Percentiles rank a stretch among this genome's conserved stretches.
These are phyloP conservation scores for Lipomyces sp. DNA, from an alignment of 805 yeast genomes.

Conservation along the genomic window DNA sequence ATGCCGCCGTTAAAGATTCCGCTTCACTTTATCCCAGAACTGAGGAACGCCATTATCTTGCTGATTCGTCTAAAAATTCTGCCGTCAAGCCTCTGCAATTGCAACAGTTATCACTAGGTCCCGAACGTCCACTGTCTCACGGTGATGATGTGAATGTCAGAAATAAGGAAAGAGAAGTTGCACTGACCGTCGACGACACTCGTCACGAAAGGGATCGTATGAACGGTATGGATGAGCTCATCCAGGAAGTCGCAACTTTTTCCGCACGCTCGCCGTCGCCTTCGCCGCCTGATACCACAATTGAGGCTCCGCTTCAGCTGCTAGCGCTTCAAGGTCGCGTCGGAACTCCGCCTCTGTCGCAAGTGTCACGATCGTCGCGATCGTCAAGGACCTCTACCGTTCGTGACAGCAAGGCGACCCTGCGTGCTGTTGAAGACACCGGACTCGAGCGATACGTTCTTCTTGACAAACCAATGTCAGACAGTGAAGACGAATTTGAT, in stretches of 20 bases:
- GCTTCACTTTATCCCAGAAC: not conserved
- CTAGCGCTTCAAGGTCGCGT: conserved; percentile 5
- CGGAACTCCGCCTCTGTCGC: not conserved
- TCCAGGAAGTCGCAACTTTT: not conserved
- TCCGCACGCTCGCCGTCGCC: conserved; percentile 2
- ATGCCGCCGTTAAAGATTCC: not conserved
- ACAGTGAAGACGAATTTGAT: conserved; percentile 14
- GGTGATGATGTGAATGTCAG: conserved; percentile 8
- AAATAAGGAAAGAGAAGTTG: not conserved
- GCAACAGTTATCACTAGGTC: not conserved
- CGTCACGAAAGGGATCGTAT: not conserved
- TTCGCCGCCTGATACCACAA: not conserved
- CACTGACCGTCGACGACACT: not conserved
- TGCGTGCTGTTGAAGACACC: not conserved
- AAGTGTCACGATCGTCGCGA: conserved; percentile 1
- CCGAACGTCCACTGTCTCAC: conserved; percentile 19
- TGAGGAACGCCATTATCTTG: not conserved
- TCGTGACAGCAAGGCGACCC: conserved; percentile 28
- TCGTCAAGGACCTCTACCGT: conserved; percentile 21
- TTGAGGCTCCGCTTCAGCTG: conserved; percentile 1
- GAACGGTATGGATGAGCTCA: not conserved
- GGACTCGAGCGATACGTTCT: conserved; percentile 12
- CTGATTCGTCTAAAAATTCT: conserved; percentile 7
- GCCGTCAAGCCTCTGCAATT: conserved; percentile 13
- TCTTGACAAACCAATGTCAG: conserved; percentile 19